Base-by-base conservation (phyloP, 2,329 filamentous ascomycete genomes). In the Penicillium sp. region DNA sequence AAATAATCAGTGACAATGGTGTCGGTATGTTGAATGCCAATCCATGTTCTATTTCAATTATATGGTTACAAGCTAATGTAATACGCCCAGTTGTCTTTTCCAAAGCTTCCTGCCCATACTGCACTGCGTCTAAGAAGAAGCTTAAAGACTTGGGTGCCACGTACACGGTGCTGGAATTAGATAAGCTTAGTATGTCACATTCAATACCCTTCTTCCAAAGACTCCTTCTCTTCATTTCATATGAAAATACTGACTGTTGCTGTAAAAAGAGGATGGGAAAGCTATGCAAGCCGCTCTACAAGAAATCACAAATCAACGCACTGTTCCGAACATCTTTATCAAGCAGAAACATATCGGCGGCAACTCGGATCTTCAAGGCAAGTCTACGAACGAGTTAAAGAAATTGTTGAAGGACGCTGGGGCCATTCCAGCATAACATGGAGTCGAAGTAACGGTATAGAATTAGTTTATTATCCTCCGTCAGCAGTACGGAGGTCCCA, bases 261-360 rank as follows among this genome's bases (percentile, higher is more conserved):
- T 31, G 33, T n/a, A 8, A 27, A n/a, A 25, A 55, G 54, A 44
- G 22, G 54, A 55, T 22, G 54, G 49, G 4, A 23, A 44, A 12
- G 54, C 45, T 42, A 33, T 55, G 11, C 54, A 55, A 41, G 33
- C 6, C 9, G 54, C 54, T 11, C 40, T 55, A 4, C 54, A 55
- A 31, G 49, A 55, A 31, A 8, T 55, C 23, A 49, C 54, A 7
- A 44, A 55, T 25, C 54, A 55, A 37, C 40, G 43, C 9, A 55
- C 54, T 12, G 54, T 55, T 11, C 54, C 54, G 15, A 55, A 55
- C 14, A 55, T 55, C 11, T 55, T 55, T 25, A 55, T 55, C 20
- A 40, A 46, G 4, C 33, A 27, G 25, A 51, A 52, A 29, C 54
- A 55, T 23, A 55, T 55, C 44, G 54, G 54, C 6, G 54, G 54